Conservation (phyloP, 257 asterid species). For the Euphrasia confusa region DNA sequence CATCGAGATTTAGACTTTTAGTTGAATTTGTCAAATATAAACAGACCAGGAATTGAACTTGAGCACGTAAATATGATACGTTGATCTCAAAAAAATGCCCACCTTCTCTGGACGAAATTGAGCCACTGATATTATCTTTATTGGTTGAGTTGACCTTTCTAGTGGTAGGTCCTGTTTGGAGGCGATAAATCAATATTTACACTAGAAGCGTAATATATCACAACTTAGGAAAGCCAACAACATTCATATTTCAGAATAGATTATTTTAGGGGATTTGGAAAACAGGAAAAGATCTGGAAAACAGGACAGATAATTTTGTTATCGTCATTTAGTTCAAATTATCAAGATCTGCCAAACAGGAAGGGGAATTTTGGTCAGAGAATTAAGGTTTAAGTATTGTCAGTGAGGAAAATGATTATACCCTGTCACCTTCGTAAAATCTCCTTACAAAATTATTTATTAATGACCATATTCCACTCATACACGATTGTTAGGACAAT, state of each 20-base stretch:
- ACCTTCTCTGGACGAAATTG: conserved; percentile 99
- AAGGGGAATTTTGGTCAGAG: too few species aligned
- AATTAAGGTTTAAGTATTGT: too few species aligned
- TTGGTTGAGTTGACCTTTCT: conserved; percentile 57
- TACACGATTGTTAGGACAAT: too few species aligned
- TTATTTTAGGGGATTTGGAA: too few species aligned
- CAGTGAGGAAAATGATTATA: too few species aligned
- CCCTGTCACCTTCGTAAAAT: background rate
- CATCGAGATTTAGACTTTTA: conserved; percentile 12
- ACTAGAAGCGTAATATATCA: conserved; percentile 7
- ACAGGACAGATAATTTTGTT: too few species aligned
- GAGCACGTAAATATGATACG: conserved; percentile 37
- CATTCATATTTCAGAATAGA: background rate
- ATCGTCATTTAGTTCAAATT: too few species aligned
- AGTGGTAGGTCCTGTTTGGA: conserved; percentile 62
- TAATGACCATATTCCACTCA: background rate
- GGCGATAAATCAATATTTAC: conserved; percentile 26
- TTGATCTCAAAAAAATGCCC: conserved; percentile 46
- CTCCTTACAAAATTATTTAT: background rate
- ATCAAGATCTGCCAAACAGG: too few species aligned
- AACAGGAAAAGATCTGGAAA: too few species aligned
- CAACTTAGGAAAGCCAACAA: background rate
- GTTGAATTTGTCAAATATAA: conserved; percentile 23
- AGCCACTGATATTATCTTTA: conserved; percentile 80
- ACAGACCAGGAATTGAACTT: conserved; percentile 10